A percentile compares a stretch with the other conserved stretches of the same genome.
These are phyloP conservation scores for Fusarium abutilonis DNA, from an alignment of 2,329 filamentous ascomycete genomes.

Conservation along the genomic window DNA sequence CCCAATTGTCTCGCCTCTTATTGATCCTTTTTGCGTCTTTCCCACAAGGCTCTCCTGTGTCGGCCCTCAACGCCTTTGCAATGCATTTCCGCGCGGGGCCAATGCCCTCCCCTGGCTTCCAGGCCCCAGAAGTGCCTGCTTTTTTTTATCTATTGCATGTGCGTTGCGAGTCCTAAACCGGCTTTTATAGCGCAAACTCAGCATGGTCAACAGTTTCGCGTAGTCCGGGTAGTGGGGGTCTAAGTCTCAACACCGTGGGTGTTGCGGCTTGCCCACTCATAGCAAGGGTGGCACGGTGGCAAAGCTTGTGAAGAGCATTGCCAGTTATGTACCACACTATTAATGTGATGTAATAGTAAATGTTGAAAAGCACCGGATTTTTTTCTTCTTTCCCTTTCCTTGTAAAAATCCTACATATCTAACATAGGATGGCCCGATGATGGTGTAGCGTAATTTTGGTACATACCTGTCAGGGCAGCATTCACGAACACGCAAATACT, in stretches of 20 bases:
- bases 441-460: slow-evolving; percentile 6
- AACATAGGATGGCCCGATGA: slow-evolving; percentile 11
- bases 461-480: slow-evolving; percentile 19
- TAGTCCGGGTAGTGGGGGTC: slow-evolving; percentile 24
- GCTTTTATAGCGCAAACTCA: slow-evolving; percentile 38
- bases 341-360: slow-evolving; percentile 5
- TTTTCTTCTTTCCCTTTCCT: slow-evolving; percentile 3
- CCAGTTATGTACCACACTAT: background rate
- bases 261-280: slow-evolving; percentile 19
- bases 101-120: slow-evolving; percentile 28
- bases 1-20: slow-evolving; percentile 31
- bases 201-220: slow-evolving; percentile 33
- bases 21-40: slow-evolving; percentile 34
- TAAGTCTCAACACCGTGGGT: slow-evolving; percentile 19
- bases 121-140: slow-evolving; percentile 12
- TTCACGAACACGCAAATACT: slow-evolving; percentile 34
- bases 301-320: slow-evolving; percentile 13
- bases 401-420: background rate
- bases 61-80: slow-evolving; percentile 11
- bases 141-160: slow-evolving; percentile 18
- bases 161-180: slow-evolving; percentile 24
- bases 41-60: slow-evolving; percentile 25
- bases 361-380: slow-evolving; percentile 18
- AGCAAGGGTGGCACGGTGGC: slow-evolving; percentile 21
- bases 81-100: slow-evolving; percentile 20